A percentile compares a stretch with the other conserved stretches of the same genome.
phyloP scores from a whole-genome alignment of 2,329 filamentous ascomycete species.

The Fusarium penzigii region DNA sequence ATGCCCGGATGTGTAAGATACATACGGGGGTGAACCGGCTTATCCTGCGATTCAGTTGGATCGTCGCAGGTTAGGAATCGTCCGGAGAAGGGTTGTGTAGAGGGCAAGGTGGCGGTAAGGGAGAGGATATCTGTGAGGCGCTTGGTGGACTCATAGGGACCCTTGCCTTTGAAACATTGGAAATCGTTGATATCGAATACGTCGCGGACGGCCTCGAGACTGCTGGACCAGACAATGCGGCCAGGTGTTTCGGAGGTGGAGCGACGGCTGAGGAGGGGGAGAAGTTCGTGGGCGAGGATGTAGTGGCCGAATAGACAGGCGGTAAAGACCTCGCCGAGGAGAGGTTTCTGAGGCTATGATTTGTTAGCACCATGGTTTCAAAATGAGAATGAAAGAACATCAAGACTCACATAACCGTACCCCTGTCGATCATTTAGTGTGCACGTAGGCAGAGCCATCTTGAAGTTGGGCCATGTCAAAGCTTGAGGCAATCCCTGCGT shows the following conservation, averaged over 20 bases:
- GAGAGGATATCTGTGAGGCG: slow-evolving; percentile 81
- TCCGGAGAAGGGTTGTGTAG: slow-evolving; percentile 56
- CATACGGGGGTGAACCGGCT: slow-evolving; percentile 54
- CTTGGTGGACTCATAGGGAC: slow-evolving; percentile 85
- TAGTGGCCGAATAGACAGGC: slow-evolving; percentile 97
- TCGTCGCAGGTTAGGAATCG: slow-evolving; percentile 52
- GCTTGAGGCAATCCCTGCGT: slow-evolving; percentile 64
- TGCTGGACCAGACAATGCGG: slow-evolving; percentile 85
- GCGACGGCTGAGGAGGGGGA: slow-evolving; percentile 66
- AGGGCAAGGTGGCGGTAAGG: slow-evolving; percentile 70
- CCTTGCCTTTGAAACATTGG: slow-evolving; percentile 64
- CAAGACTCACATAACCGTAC: slow-evolving; percentile 36
- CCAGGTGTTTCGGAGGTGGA: slow-evolving; percentile 47
- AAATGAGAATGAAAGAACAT: background rate
- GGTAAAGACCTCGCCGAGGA: slow-evolving; percentile 80
- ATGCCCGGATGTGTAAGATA: slow-evolving; percentile 88
- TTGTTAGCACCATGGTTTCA: slow-evolving; percentile 2
- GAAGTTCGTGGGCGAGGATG: slow-evolving; percentile 77
- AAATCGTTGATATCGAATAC: slow-evolving; percentile 70
- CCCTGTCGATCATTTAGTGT: slow-evolving; percentile 42
- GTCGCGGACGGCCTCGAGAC: slow-evolving; percentile 64
- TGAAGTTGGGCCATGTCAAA: slow-evolving; percentile 77
- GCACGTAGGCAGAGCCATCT: slow-evolving; percentile 57
- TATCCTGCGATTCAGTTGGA: slow-evolving; percentile 19
- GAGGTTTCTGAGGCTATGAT: slow-evolving; percentile 53